Evolutionary conservation across 129 eudicot genomes (phyloP).

Genomic region (Saussurea involucrata): DNA sequence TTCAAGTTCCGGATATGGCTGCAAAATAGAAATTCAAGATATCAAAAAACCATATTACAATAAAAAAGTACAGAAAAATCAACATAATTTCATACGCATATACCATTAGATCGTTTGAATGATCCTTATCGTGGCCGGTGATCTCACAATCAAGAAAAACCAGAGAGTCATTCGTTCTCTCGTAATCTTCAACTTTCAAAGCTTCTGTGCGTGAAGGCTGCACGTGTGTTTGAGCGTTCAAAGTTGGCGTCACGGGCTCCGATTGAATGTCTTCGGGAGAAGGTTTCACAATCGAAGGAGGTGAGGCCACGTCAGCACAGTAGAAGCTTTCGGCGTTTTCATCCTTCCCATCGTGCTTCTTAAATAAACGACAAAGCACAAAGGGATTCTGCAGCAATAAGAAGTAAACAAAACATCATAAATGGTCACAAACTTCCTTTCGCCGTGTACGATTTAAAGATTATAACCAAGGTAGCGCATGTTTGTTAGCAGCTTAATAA

Average conservation of each 20-base stretch:
- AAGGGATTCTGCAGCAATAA: constrained; percentile 53
- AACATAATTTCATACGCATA: constrained; percentile 14
- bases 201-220: constrained; percentile 24
- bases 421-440: not conserved
- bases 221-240: constrained; percentile 17
- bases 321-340: constrained; percentile 48
- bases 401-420: constrained; percentile 6
- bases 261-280: constrained; percentile 48
- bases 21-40: constrained; percentile 9
- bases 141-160: constrained; percentile 30
- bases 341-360: constrained; percentile 66
- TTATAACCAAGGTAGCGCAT: too few relatives aligned
- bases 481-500: too few relatives aligned
- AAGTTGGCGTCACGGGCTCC: constrained; percentile 43
- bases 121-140: constrained; percentile 24
- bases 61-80: constrained; percentile 14
- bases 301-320: constrained; percentile 49
- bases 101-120: constrained; percentile 23
- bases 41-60: not conserved
- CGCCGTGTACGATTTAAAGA: not conserved
- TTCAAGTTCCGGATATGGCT: constrained; percentile 60
- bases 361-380: constrained; percentile 81
- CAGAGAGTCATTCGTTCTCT: constrained; percentile 22
- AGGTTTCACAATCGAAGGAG: constrained; percentile 42
- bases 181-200: constrained; percentile 22